phyloP scores from a whole-genome alignment of 495 filamentous ascomycete species.

The Xylaria scruposa region DNA sequence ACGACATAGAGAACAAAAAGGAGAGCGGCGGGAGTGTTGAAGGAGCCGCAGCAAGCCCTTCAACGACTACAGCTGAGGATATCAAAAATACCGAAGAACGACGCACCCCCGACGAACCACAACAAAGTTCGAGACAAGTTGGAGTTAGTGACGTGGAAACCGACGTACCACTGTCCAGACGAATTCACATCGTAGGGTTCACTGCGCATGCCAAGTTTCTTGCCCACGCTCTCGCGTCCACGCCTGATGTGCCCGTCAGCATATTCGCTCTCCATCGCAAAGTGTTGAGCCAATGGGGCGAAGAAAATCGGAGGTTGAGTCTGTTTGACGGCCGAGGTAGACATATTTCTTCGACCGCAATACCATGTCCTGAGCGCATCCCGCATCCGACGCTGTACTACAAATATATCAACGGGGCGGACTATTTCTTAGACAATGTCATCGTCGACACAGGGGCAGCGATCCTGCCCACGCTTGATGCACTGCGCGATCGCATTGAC shows the following conservation, averaged over 20 bases:
- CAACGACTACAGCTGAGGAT: too few species aligned
- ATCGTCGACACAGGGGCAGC: slow-evolving; percentile 72
- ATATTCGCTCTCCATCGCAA: slow-evolving; percentile 35
- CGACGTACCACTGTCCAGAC: slow-evolving; percentile 34
- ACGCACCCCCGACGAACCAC: neutral
- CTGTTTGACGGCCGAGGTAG: neutral
- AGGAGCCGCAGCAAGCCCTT: neutral
- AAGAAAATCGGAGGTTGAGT: slow-evolving; percentile 32
- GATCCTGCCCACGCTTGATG: slow-evolving; percentile 59
- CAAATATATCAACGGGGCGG: neutral
- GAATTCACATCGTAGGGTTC: slow-evolving; percentile 61
- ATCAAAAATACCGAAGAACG: neutral
- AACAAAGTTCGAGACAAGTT: neutral
- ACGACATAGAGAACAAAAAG: neutral
- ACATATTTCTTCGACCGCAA: neutral
- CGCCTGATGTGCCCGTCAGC: slow-evolving; percentile 39
- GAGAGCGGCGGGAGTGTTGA: neutral
- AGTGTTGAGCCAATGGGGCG: slow-evolving; percentile 34
- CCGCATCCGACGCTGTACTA: neutral
- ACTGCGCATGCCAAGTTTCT: slow-evolving; percentile 57
- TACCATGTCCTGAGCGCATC: slow-evolving; percentile 11
- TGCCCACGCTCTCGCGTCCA: slow-evolving; percentile 53
- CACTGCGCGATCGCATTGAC: slow-evolving; percentile 70
- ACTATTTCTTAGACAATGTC: slow-evolving; percentile 68
- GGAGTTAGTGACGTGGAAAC: neutral